These are phyloP conservation scores for Bipolaris zeicola DNA, from an alignment of 2,329 filamentous ascomycete species.

Conservation along the genomic window DNA sequence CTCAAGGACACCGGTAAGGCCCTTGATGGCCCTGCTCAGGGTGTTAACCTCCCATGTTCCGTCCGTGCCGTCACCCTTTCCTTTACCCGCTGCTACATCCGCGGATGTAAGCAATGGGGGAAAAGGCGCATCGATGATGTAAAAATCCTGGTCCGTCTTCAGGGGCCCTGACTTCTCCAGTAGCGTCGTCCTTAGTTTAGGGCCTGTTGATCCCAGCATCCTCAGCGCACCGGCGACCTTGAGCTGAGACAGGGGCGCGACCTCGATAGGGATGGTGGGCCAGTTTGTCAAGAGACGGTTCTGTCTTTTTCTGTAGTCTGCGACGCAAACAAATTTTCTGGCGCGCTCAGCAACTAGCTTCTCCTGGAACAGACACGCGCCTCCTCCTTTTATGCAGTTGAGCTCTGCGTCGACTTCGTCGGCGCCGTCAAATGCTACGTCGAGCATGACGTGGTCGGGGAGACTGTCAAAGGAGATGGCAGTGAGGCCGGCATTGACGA, in stretches of 20 bases:
- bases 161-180: constrained; percentile 82
- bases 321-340: constrained; percentile 85
- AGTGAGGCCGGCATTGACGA: constrained; percentile 76
- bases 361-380: constrained; percentile 97
- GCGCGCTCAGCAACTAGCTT: constrained; percentile 89
- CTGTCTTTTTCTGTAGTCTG: constrained; percentile 90
- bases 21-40: constrained; percentile 75
- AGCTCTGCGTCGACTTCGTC: constrained; percentile 95
- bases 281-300: constrained; percentile 74
- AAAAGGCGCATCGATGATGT: constrained; percentile 93
- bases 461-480: constrained; percentile 80
- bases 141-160: constrained; percentile 84
- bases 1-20: constrained; percentile 85
- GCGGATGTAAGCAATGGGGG: constrained; percentile 67
- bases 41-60: constrained; percentile 81
- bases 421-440: constrained; percentile 94
- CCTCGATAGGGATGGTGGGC: constrained; percentile 90
- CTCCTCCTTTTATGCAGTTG: constrained; percentile 97
- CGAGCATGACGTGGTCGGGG: constrained; percentile 68
- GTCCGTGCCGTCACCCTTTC: constrained; percentile 60
- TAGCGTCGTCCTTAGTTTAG: constrained; percentile 73
- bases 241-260: constrained; percentile 81
- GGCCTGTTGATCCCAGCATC: constrained; percentile 72
- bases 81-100: constrained; percentile 55
- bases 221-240: constrained; percentile 75